phyloP scores from a whole-genome alignment of 129 eudicot genomes.

The Kitagawia praeruptora region DNA sequence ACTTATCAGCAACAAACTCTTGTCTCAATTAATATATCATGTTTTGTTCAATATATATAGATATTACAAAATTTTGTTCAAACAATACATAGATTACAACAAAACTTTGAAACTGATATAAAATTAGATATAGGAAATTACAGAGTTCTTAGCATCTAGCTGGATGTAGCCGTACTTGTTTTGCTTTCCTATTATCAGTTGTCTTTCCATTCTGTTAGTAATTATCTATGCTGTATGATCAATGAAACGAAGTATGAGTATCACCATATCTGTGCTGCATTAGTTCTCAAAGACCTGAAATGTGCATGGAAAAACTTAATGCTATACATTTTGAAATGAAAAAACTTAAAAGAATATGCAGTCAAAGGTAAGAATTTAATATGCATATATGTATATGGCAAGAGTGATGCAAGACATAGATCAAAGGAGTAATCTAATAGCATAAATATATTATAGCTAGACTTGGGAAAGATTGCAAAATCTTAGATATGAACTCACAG shows the following conservation, averaged over 20 bases:
- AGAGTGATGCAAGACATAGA: neutral
- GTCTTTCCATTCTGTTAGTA: neutral
- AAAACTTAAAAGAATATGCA: neutral
- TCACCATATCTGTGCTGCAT: neutral
- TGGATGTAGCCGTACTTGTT: neutral
- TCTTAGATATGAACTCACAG: slow-evolving; percentile 29
- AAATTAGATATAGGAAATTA: neutral
- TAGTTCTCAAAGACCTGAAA: neutral
- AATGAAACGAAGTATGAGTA: neutral
- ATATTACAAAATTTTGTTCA: neutral
- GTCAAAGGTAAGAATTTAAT: neutral
- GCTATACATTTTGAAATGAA: neutral
- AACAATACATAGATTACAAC: neutral
- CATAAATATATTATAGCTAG: neutral
- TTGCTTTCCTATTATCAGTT: neutral
- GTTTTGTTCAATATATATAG: neutral
- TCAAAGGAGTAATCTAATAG: neutral
- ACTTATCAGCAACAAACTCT: neutral
- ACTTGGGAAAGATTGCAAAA: neutral
- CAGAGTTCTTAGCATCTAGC: neutral
- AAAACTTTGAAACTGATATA: neutral
- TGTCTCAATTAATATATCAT: neutral
- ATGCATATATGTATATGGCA: neutral
- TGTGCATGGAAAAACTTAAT: neutral
- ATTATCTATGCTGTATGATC: neutral